Evolutionary conservation across 2,329 filamentous ascomycete species (phyloP), one percentile per base, ranked within the genome.

Genomic region (Blastomyces emzantsi): DNA sequence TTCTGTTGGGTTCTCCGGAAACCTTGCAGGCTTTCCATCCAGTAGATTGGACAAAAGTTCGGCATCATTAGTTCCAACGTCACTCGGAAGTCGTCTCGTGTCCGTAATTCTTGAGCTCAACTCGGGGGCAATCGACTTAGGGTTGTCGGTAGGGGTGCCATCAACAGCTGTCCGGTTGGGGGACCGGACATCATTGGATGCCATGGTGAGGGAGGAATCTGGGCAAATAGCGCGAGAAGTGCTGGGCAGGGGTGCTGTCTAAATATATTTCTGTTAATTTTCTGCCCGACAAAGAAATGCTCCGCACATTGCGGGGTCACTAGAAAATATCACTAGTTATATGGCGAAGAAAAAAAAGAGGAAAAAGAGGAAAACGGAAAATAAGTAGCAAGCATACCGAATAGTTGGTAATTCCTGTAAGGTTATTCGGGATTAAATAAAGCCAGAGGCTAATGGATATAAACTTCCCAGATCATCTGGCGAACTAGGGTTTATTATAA

Each of bases 1-100:
- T 61, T 81, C 75, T 4, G 75, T 72, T 2, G 77, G 75, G 30
- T 75, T 78, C 54, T 65, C 66, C 41, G 69, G 64, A 52, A 22
- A 33, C n/a, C 28, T 63, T 28, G 19, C 25, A 36, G 22, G 51
- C 13, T 22, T 33, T 25, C 28, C 60, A 52, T 39, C 15, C 11
- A 43, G 47, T 15, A n/a, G n/a, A 11, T 15, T 28, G 33, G 36
- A 39, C 30, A 45, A 3, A 52, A 54, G 58, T 19, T 25, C 25
- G 30, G 30, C 33, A 25, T 39, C 47, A 2, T 61, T 36, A 28
- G 33, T 28, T 52, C 60, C 47, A 28, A 22, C 45, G n/a, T 43
- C 43, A 9, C 17, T 41, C 30, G 47, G 51, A 57, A 54, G n/a
- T 25, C 13, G 55, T 22, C 25, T 36, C 30, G 25, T 15, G 8